These are phyloP conservation scores for Candida sanyiensis DNA, from an alignment of 805 yeast species.

Conservation along the genomic window DNA sequence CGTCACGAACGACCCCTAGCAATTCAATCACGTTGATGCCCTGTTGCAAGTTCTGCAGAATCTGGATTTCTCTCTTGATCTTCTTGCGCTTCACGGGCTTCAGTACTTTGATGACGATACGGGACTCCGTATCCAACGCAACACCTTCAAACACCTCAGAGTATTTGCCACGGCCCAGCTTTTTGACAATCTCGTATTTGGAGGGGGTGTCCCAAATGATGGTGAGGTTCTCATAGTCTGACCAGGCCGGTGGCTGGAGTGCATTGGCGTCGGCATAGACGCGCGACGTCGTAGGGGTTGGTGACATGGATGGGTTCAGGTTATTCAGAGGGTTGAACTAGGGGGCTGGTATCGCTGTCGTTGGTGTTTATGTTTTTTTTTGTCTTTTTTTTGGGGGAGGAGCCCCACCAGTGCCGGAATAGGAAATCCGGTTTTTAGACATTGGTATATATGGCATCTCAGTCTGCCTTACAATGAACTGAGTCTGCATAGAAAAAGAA, in stretches of 20 bases:
- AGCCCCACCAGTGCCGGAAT: too few relatives aligned
- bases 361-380: too few relatives aligned
- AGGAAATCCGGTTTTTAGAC: too few relatives aligned
- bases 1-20: slow-evolving; percentile 83
- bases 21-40: slow-evolving; percentile 78
- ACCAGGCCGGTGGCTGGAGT: slow-evolving; percentile 70
- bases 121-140: slow-evolving; percentile 50
- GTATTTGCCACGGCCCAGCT: slow-evolving; percentile 89
- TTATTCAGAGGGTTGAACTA: too few relatives aligned
- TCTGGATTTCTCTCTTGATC: slow-evolving; percentile 85
- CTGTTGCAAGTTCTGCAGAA: slow-evolving; percentile 73
- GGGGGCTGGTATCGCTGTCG: too few relatives aligned
- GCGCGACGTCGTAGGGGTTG: slow-evolving; percentile 50
- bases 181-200: slow-evolving; percentile 78
- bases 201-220: slow-evolving; percentile 82
- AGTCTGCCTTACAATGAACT: too few relatives aligned
- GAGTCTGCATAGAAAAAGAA: too few relatives aligned
- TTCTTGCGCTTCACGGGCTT: slow-evolving; percentile 93
- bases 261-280: slow-evolving; percentile 81
- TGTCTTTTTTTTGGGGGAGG: too few relatives aligned
- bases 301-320: too few relatives aligned
- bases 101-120: slow-evolving; percentile 82
- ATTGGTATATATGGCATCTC: too few relatives aligned
- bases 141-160: slow-evolving; percentile 90
- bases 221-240: slow-evolving; percentile 75